Base-by-base conservation (phyloP, 2,329 filamentous ascomycete species). In the Phymatotrichopsis omnivora region DNA sequence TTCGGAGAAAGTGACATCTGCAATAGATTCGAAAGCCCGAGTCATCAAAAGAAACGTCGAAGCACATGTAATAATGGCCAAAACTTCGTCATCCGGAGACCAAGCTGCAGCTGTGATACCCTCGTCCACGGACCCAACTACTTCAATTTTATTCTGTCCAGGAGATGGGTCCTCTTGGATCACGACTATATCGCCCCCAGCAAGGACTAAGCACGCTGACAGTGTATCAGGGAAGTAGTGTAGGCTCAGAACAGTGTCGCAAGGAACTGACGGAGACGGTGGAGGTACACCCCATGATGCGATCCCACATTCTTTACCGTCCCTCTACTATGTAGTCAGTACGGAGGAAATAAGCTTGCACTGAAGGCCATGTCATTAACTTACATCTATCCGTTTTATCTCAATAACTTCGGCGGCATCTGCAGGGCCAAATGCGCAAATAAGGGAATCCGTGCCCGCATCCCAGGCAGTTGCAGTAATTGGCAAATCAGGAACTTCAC, bases 41-140 rank as follows among this genome's bases (percentile, higher is more conserved):
- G 86, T 94, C 89, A 98, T 95, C 61, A 94, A 85, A 46, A 96
- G 71, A 23, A 91, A 70, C 0, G 84, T 91, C 49, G 79, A 72
- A 30, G 78, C 80, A 58, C 79, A 78, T 14, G 91, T 96, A 42
- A 81, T 77, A 52, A 98, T 76, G 44, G 82, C 78, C 33, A 98
- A 68, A 14, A 96, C 71, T 62, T 96, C 89, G 60, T 95, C 89
- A 60, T 98, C 91, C 2, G 87, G 87, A 29, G 89, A 93, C 91
- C 91, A 98, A 56, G 77, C 75, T 12, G 87, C 89, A 12, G 86
- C 85, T 19, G 79, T 76, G 57, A 98, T 94, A 19, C 89, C 91
- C 47, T 82, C 82, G 65, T 95, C 86, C 28, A 98, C 84, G 25
- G 86, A 93, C 33, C 91, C 91, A 53, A 96, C 78, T 57, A 98